Base-by-base conservation (phyloP, 345 rosid genomes). In the Eucalyptus grandis region DNA sequence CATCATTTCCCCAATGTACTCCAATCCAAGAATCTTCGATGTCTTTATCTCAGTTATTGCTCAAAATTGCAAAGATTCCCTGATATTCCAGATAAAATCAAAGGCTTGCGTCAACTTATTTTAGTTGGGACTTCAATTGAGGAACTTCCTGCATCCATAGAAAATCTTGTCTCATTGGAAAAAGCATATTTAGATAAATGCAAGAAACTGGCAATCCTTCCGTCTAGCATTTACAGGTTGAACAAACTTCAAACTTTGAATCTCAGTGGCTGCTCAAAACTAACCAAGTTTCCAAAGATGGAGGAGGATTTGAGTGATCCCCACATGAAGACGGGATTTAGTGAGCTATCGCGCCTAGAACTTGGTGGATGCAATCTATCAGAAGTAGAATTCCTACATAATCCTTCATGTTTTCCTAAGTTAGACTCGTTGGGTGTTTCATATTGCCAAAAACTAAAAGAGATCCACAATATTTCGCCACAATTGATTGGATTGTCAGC, bases 401-500 rank as follows among this genome's bases (percentile, higher is more conserved):
- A 14, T 58, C n/a, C 67, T 14, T 14, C 72, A 14, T 62, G 72
- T 62, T 62, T 62, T 62, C 72, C 19, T 54, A 1, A 54, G 11
- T 54, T 54, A 22, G 0, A 4, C 0, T 8, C 0, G 0, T 27
- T 62, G 9, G 0, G 2, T 4, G 16, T 13, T 30, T 62, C 31
- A 3, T 12, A 6, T 62, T 12, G 69, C 9, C 31, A 30, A 3
- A 7, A 62, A 62, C 34, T 62, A 30, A 30, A 13, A 62, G 69
- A 62, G 69, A 30, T 62, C 17, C 5, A 0, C 34, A 11, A 27
- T 8, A 62, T 27, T 62, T 16, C 69, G 12, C 8, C 0, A 5
- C 2, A 13, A 62, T 30, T 62, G 69, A 1, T 2, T 12, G 1
- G 0, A 5, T 3, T 24, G 6, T 5, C 0, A 0, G 34, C 31